Conservation (phyloP, 164 flowering plant species). For the Umbellularia californica region DNA sequence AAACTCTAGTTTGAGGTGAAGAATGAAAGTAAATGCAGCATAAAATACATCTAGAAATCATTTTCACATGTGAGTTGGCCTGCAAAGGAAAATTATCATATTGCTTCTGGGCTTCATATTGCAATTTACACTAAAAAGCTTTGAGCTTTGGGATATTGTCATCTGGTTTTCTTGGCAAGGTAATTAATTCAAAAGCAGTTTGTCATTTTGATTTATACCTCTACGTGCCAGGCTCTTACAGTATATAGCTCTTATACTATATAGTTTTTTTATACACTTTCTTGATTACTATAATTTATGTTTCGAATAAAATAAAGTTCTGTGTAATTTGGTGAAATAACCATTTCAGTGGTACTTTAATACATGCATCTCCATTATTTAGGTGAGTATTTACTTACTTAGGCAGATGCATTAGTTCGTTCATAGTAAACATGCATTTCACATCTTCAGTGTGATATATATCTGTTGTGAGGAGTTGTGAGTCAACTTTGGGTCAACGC, state of each 20-base stretch:
- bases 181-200: background rate
- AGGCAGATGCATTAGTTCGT: no score
- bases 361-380: no score
- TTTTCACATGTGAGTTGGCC: background rate
- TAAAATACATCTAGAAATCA: background rate
- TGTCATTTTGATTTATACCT: background rate
- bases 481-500: no score
- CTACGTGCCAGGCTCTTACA: background rate
- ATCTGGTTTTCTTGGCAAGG: background rate
- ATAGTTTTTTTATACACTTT: background rate
- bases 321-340: no score
- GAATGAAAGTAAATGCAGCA: background rate
- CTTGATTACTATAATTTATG: background rate
- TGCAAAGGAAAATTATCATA: background rate
- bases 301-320: background rate
- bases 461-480: no score
- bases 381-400: no score
- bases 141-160: background rate
- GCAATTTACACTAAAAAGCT: background rate
- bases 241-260: background rate
- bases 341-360: no score
- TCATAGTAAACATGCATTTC: no score
- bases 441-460: no score
- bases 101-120: background rate
- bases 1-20: background rate